A percentile compares a stretch with the other conserved stretches of the same genome.
Conservation (phyloP, 2,329 filamentous ascomycete species). For the Monosporascus sp. region DNA sequence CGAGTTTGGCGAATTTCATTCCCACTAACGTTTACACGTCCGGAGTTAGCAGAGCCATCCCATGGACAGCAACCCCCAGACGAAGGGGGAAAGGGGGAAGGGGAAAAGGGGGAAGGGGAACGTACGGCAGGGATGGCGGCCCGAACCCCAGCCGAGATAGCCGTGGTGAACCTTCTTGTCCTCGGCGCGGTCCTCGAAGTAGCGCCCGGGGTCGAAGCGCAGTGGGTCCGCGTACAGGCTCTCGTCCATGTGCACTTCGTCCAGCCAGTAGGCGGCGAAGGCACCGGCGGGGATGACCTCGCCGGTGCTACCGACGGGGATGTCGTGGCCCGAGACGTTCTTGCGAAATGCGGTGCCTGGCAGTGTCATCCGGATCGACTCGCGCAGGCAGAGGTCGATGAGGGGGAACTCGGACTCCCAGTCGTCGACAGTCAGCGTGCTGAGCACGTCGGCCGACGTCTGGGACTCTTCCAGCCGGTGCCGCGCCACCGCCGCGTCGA, state of each 20-base stretch:
- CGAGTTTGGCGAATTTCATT: constrained; percentile 40
- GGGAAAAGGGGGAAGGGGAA: constrained; percentile 3
- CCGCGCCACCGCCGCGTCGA: constrained; percentile 37
- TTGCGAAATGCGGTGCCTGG: constrained; percentile 44
- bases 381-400: constrained; percentile 45
- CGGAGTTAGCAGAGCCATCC: constrained; percentile 7
- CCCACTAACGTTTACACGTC: constrained; percentile 19
- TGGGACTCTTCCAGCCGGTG: constrained; percentile 30
- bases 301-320: constrained; percentile 37
- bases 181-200: constrained; percentile 36
- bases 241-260: constrained; percentile 38
- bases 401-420: constrained; percentile 52
- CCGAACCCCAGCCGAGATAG: constrained; percentile 20
- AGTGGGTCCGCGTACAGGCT: constrained; percentile 35
- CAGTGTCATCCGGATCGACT: constrained; percentile 46
- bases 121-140: constrained; percentile 33
- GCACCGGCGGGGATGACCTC: constrained; percentile 44
- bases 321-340: constrained; percentile 39
- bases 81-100: constrained; percentile 7
- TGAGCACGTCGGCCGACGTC: constrained; percentile 31
- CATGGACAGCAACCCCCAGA: constrained; percentile 1
- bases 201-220: constrained; percentile 40
- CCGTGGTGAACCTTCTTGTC: constrained; percentile 24
- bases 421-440: constrained; percentile 40
- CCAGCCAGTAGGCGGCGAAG: constrained; percentile 40